Conservation (phyloP, 306 rosid genomes). For the Canavalia ensiformis region DNA sequence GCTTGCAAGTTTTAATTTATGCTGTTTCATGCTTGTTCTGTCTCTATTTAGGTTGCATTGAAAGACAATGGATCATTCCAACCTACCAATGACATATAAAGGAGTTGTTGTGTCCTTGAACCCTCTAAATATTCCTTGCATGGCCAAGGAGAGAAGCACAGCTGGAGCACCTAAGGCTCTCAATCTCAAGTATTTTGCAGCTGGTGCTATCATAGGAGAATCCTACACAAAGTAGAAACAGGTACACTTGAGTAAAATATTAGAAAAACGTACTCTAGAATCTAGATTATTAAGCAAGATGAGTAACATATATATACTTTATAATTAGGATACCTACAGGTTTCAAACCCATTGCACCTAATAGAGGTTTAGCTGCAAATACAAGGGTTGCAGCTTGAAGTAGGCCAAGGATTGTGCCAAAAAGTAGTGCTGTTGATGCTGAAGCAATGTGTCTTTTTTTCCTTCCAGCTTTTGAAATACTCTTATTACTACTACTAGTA, state of each 20-base stretch:
- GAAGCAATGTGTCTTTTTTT: slow-evolving; percentile 78
- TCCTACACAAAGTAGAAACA: slow-evolving; percentile 50
- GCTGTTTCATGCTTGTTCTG: background rate
- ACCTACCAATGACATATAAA: slow-evolving; percentile 83
- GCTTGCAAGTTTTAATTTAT: background rate
- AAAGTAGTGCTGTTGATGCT: slow-evolving; percentile 93
- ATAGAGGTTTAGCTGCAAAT: slow-evolving; percentile 73
- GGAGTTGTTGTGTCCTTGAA: slow-evolving; percentile 98
- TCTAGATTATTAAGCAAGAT: background rate
- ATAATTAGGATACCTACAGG: slow-evolving; percentile 59
- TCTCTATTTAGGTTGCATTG: slow-evolving; percentile 9
- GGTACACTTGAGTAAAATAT: background rate
- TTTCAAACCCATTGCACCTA: slow-evolving; percentile 89
- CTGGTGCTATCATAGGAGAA: slow-evolving; percentile 85
- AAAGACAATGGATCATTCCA: slow-evolving; percentile 20
- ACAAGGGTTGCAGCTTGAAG: slow-evolving; percentile 79
- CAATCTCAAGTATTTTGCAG: slow-evolving; percentile 77
- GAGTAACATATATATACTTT: background rate
- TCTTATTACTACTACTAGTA: slow-evolving; percentile 31
- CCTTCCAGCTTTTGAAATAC: slow-evolving; percentile 50
- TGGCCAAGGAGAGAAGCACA: slow-evolving; percentile 97
- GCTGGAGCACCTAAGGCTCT: slow-evolving; percentile 98
- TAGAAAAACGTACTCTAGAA: background rate
- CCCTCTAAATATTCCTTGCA: slow-evolving; percentile 98
- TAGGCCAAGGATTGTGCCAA: slow-evolving; percentile 83